Base-by-base conservation (phyloP, 2,329 filamentous ascomycete species). In the Scytalidium sp. region DNA sequence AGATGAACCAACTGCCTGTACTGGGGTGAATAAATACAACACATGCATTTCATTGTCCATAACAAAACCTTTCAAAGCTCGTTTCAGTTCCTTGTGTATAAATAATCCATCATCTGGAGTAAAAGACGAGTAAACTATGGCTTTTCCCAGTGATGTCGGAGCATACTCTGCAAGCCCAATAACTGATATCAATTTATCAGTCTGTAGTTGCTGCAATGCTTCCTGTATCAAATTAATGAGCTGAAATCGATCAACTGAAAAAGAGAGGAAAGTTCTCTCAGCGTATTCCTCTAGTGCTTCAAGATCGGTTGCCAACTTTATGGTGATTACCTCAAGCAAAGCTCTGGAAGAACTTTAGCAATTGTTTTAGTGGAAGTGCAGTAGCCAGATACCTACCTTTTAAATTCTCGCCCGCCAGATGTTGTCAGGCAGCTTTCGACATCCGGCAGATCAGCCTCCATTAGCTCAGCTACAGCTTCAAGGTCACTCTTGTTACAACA, bases 21-120 rank as follows among this genome's bases (percentile, higher is more conserved):
- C 77, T 0, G 88, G 88, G 0, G 88, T 90, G 55, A 91, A 90
- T 32, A 82, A 83, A 63, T 91, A 92, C 43, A 90, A 76, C 11
- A 89, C 78, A 60, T 91, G 88, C 83, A 92, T 85, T 54, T 92
- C 88, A 3, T 86, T 84, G 60, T 91, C 87, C 80, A 92, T 84
- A 11, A 90, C 88, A 60, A 92, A 91, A 1, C 84, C 85, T 52
- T 79, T 74, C 2, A 91, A 73, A 0, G 87, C 85, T 56, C 78
- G 78, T 50, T 76, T 75, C 43, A 91, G 73, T 64, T 92, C 88
- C 42, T 80, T 74, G 57, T 90, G 74, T 17, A 91, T 76, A 58
- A 90, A 91, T 1, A 88, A 67, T 0, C 88, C 88, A 58, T 91
- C 87, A 51, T 89, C 85, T 0, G 87, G 88, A 45, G 87, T 81